A percentile compares a stretch with the other conserved stretches of the same genome.
Evolutionary conservation across 371 early-diverging fungal species (phyloP).

Genomic region (Mucor circinelloides): DNA sequence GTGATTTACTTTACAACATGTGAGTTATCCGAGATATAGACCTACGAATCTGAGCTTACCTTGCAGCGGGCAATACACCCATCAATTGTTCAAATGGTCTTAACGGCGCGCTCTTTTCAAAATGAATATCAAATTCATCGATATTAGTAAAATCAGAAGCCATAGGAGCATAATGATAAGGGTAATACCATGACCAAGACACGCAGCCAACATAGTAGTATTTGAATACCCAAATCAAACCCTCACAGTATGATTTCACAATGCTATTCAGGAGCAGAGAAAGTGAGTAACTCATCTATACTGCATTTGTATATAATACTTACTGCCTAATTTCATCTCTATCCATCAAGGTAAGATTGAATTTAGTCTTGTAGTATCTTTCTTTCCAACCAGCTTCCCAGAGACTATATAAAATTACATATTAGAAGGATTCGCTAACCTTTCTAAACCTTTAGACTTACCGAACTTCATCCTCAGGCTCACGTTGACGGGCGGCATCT

Average conservation of each 20-base stretch:
- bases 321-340: slow-evolving; percentile 59
- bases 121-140: slow-evolving; percentile 69
- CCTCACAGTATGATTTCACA: slow-evolving; percentile 92
- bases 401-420: slow-evolving; percentile 31
- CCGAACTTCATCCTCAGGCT: slow-evolving; percentile 74
- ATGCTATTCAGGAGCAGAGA: slow-evolving; percentile 46
- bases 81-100: slow-evolving; percentile 97
- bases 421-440: background rate
- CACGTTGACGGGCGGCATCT: slow-evolving; percentile 62
- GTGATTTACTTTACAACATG: slow-evolving; percentile 56
- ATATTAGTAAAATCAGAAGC: slow-evolving; percentile 89
- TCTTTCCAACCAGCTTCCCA: slow-evolving; percentile 92
- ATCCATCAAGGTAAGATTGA: slow-evolving; percentile 73
- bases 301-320: slow-evolving; percentile 14
- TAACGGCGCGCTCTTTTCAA: slow-evolving; percentile 86
- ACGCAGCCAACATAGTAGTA: slow-evolving; percentile 96
- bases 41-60: slow-evolving; percentile 26
- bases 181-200: slow-evolving; percentile 99
- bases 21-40: background rate
- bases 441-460: slow-evolving; percentile 1
- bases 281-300: background rate
- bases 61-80: slow-evolving; percentile 95
- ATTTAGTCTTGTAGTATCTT: slow-evolving; percentile 88
- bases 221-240: slow-evolving; percentile 97
- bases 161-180: slow-evolving; percentile 98